A percentile compares a stretch with the other conserved stretches of the same genome.
Evolutionary conservation across 2,329 filamentous ascomycete genomes (phyloP).

Genomic region (Lasiodiplodia sp.): DNA sequence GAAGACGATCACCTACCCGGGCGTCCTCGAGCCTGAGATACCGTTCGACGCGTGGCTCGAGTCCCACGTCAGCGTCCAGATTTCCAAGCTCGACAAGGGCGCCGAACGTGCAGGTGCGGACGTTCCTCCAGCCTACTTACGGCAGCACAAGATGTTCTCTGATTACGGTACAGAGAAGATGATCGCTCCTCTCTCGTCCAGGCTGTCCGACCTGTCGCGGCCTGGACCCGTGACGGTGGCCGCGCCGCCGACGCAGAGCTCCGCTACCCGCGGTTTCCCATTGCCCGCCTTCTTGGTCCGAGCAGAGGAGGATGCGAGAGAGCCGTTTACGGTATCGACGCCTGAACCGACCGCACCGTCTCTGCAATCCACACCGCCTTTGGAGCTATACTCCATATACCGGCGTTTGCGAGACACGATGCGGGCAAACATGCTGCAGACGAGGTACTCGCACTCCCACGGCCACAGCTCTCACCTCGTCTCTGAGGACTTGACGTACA

Average conservation of each 20-base stretch:
- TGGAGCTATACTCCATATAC: slow-evolving; percentile 63
- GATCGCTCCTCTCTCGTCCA: slow-evolving; percentile 57
- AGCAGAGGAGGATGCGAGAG: slow-evolving; percentile 24
- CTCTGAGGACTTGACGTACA: slow-evolving; percentile 57
- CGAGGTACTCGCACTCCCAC: slow-evolving; percentile 54
- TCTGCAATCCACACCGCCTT: slow-evolving; percentile 37
- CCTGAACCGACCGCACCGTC: neutral
- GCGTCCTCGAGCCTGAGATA: slow-evolving; percentile 65
- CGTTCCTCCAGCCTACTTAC: slow-evolving; percentile 37
- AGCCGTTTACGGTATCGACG: slow-evolving; percentile 14
- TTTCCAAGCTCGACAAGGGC: slow-evolving; percentile 59
- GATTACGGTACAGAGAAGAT: slow-evolving; percentile 60
- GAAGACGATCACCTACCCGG: slow-evolving; percentile 82
- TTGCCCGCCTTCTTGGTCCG: slow-evolving; percentile 7
- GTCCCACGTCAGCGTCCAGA: slow-evolving; percentile 59
- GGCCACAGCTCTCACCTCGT: slow-evolving; percentile 48
- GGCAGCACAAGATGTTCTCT: slow-evolving; percentile 57
- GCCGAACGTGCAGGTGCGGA: slow-evolving; percentile 41
- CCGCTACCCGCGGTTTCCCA: slow-evolving; percentile 5
- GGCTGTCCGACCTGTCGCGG: slow-evolving; percentile 46
- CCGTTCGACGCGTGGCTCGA: slow-evolving; percentile 75
- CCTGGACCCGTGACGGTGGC: slow-evolving; percentile 26
- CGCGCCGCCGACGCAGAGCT: slow-evolving; percentile 13
- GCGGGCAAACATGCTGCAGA: slow-evolving; percentile 57
- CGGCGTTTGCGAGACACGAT: slow-evolving; percentile 64